Conservation (phyloP, 208 protist genomes). For the Trypanosoma avium region DNA sequence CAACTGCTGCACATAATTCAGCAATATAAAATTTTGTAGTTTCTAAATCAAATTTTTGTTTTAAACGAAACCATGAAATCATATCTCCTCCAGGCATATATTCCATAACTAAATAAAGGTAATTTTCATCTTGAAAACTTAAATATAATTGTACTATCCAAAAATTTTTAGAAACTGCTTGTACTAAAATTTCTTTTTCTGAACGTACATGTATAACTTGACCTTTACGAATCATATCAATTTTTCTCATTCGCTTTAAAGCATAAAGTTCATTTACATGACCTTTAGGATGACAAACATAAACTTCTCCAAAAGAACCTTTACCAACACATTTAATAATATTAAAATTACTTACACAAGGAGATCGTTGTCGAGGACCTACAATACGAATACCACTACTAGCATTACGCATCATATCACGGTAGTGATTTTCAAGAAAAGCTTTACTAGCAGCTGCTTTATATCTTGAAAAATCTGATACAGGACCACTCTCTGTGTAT, state of each 20-base stretch:
- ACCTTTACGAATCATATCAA: conserved; percentile 89
- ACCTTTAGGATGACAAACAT: conserved; percentile 77
- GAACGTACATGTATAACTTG: conserved; percentile 89
- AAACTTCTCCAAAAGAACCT: conserved; percentile 92
- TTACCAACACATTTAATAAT: conserved; percentile 88
- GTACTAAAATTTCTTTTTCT: conserved; percentile 89
- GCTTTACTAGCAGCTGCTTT: conserved; percentile 87
- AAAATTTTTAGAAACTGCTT: conserved; percentile 71
- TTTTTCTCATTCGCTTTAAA: conserved; percentile 91
- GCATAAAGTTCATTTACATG: conserved; percentile 78
- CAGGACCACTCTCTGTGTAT: conserved; percentile 45
- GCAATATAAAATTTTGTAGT: conserved; percentile 92
- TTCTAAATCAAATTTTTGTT: conserved; percentile 84
- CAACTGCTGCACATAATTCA: conserved; percentile 88
- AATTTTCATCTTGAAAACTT: conserved; percentile 92
- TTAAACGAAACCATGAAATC: conserved; percentile 91
- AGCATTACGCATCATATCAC: conserved; percentile 57
- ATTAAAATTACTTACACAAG: conserved; percentile 79
- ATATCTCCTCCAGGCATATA: conserved; percentile 94
- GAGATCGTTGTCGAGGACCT: conserved; percentile 70
- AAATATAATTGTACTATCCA: conserved; percentile 91
- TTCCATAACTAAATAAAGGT: conserved; percentile 95
- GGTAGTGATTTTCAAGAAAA: conserved; percentile 86
- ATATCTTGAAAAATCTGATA: conserved; percentile 77
- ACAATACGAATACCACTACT: conserved; percentile 50